Evolutionary conservation across 108 stramenopile species (phyloP), one percentile per base, ranked within the genome.

Genomic region (Seminavis robusta): DNA sequence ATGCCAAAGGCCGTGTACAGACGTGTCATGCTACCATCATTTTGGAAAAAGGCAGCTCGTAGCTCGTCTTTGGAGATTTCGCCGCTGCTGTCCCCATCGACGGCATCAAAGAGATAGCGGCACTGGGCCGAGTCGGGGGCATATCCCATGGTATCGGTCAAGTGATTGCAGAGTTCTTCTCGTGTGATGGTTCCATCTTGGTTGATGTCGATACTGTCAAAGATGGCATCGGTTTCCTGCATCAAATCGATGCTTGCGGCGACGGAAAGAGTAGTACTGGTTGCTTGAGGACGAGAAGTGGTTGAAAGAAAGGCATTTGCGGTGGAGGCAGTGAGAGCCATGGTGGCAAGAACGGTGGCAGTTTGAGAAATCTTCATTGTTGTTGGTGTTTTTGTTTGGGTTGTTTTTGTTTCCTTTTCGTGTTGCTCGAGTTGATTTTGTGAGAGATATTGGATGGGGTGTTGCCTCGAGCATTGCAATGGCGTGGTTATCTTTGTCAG

Each of bases 171-270:
- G 7, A 59, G 20, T 33, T 59, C 57, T 31, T 59, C 57, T 26
- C 15, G 45, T 15, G 57, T 19, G 29, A 59, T 59, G 4, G 16
- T 33, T 1, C 57, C 57, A 19, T 59, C 57, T 8, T 33, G 44
- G 30, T 59, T 59, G 6, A 16, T 43, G 32, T 59, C 57, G 32
- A 59, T 30, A 42, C 27, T 21, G 7, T 44, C 45, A 45, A 59
- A 59, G 29, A 59, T 43, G 7, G 27, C 39, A 59, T 59, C 57
- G 10, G 33, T 44, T 19, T 59, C 51, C n/a, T 52, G 34, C 33
- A 52, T 8, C 2, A 49, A 19, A 27, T 49, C 48, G 28, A 49
- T 49, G 0, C 28, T n/a, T n/a, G n/a, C n/a, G n/a, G n/a, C n/a
- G n/a, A n/a, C n/a, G n/a, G n/a, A n/a, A n/a, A n/a, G n/a, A n/a